Percentiles rank a stretch among this genome's conserved stretches.
phyloP scores from a whole-genome alignment of 441 rosid genomes.

The Viola pubescens region DNA sequence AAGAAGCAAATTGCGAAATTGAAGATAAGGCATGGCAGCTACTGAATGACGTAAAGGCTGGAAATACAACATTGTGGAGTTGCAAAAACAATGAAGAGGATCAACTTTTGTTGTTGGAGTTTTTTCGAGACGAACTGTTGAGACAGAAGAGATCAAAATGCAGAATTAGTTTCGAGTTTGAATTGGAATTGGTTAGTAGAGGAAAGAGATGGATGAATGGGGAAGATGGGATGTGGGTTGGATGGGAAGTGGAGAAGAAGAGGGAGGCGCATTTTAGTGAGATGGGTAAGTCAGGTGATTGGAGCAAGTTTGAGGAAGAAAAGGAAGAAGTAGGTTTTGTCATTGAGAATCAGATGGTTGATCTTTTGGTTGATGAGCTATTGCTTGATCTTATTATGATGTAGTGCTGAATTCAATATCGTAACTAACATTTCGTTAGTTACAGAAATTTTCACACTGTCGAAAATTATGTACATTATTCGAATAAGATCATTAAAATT shows the following conservation, averaged over 20 bases:
- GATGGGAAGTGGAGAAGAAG: slow-evolving; percentile 25
- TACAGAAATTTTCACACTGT: background rate
- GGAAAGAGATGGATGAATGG: slow-evolving; percentile 50
- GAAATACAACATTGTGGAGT: slow-evolving; percentile 23
- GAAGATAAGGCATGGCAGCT: slow-evolving; percentile 41
- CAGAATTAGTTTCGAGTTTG: slow-evolving; percentile 11
- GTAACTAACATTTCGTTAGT: no score
- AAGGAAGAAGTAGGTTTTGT: slow-evolving; percentile 27
- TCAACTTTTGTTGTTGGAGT: slow-evolving; percentile 36
- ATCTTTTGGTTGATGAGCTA: slow-evolving; percentile 39
- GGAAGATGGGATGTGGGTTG: slow-evolving; percentile 19
- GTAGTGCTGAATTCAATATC: background rate
- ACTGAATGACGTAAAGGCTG: slow-evolving; percentile 31
- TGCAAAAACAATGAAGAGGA: slow-evolving; percentile 17
- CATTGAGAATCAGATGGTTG: slow-evolving; percentile 31
- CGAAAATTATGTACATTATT: background rate
- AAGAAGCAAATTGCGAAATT: slow-evolving; percentile 13
- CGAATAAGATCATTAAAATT: no score
- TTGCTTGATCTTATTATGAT: slow-evolving; percentile 19
- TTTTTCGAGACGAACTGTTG: slow-evolving; percentile 45
- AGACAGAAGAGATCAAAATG: slow-evolving; percentile 3
- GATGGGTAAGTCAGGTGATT: slow-evolving; percentile 34
- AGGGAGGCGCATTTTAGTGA: slow-evolving; percentile 37
- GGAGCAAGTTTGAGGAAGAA: slow-evolving; percentile 42
- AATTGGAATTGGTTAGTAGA: slow-evolving; percentile 20